These are phyloP conservation scores for Tuber calosporum DNA, from an alignment of 495 filamentous ascomycete genomes.

Conservation along the genomic window DNA sequence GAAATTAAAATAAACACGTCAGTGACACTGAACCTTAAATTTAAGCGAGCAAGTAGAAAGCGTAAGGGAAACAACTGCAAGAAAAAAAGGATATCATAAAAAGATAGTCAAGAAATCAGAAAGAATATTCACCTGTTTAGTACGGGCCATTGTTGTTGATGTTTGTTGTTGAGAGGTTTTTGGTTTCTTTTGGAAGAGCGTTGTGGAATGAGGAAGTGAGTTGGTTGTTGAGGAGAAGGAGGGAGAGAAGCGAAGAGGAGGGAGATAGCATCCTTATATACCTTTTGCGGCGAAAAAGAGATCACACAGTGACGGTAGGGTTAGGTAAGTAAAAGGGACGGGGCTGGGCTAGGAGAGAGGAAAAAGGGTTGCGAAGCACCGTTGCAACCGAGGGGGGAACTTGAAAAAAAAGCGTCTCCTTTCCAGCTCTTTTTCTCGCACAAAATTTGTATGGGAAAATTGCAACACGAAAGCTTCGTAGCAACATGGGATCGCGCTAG, in stretches of 20 bases:
- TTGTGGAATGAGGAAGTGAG: conserved; percentile 42
- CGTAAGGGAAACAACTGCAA: background rate
- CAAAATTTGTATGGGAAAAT: conserved; percentile 40
- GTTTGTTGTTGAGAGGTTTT: conserved; percentile 46
- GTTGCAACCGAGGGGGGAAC: conserved; percentile 38
- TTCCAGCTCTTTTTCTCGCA: conserved; percentile 39
- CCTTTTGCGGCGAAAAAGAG: conserved; percentile 24
- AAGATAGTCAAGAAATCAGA: background rate
- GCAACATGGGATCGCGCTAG: conserved; percentile 34
- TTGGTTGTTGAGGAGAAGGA: conserved; percentile 47
- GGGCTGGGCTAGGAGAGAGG: conserved; percentile 29
- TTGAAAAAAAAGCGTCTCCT: conserved; percentile 36
- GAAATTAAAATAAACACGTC: conserved; percentile 23
- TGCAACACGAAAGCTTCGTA: conserved; percentile 33
- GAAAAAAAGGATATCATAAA: background rate
- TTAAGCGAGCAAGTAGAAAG: conserved; percentile 27
- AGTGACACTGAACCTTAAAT: conserved; percentile 18
- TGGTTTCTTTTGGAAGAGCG: conserved; percentile 49
- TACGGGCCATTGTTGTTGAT: conserved; percentile 77
- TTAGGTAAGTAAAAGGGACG: conserved; percentile 1
- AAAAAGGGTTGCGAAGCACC: conserved; percentile 30
- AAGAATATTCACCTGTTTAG: conserved; percentile 63
- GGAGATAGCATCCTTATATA: conserved; percentile 51
- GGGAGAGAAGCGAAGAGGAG: conserved; percentile 46
- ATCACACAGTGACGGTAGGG: conserved; percentile 12